phyloP scores from a whole-genome alignment of 2,329 filamentous ascomycete genomes.

The Claviceps capensis region DNA sequence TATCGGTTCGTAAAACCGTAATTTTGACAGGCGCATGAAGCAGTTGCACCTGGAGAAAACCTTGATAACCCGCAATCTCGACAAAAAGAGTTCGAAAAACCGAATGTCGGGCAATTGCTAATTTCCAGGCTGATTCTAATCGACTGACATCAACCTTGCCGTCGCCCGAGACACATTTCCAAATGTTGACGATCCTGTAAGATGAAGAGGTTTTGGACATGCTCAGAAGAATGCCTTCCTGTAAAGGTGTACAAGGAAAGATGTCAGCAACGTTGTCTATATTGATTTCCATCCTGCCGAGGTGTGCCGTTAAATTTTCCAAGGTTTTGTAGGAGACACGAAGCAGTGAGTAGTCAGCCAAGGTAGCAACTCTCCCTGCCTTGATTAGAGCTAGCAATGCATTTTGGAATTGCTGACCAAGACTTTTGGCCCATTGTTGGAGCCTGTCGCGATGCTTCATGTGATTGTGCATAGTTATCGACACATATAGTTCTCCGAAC shows the following conservation, averaged over 20 bases:
- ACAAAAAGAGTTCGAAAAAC: too few relatives aligned
- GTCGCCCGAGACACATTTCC: not conserved
- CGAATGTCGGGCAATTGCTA: too few relatives aligned
- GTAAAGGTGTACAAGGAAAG: not conserved
- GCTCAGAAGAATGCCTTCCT: not conserved
- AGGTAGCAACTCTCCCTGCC: not conserved
- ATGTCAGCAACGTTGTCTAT: not conserved
- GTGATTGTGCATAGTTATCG: not conserved
- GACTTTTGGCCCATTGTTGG: not conserved
- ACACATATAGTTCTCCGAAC: not conserved
- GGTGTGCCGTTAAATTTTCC: too few relatives aligned
- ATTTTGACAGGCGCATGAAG: too few relatives aligned
- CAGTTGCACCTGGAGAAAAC: too few relatives aligned
- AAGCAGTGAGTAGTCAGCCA: not conserved
- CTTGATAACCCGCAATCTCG: too few relatives aligned
- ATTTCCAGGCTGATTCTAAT: too few relatives aligned
- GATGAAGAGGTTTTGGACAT: not conserved
- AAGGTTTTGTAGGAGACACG: not conserved
- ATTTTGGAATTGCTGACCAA: not conserved
- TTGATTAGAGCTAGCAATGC: not conserved
- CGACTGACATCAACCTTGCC: not conserved
- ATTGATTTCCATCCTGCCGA: not conserved
- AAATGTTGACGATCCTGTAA: not conserved
- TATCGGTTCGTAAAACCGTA: too few relatives aligned
- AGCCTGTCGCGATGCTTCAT: not conserved